Base-by-base conservation (phyloP, 805 yeast species). In the Cyberlindnera subsufficiens region DNA sequence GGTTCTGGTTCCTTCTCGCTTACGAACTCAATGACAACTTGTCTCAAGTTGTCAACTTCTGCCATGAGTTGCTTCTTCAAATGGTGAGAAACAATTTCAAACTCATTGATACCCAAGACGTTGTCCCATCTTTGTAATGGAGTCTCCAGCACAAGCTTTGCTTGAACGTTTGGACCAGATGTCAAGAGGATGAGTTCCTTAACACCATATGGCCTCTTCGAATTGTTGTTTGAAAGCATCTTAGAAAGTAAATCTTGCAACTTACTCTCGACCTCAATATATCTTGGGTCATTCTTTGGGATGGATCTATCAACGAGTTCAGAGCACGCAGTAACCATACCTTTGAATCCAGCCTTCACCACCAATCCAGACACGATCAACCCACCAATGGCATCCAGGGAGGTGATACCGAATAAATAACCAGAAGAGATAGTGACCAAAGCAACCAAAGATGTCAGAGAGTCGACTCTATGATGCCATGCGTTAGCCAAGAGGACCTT, bases 391-490 rank as follows among this genome's bases (percentile, higher is more conserved):
- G 97, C 86, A 61, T 93, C 99, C 42, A 93, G 66, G 81, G 96
- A 88, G 35, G 80, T 80, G 32, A 87, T 75, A 49, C 81, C 76
- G 48, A 89, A 75, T 46, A 87, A 69, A 52, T 85, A 82, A 30
- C 96, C 95, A 2, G 90, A 81, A 0, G 95, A 76, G 40, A 93
- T 93, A 1, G 98, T 89, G 4, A 80, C 75, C 17, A 91, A 73
- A 0, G 98, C 97, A 7, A 91, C 98, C 18, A 84, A 71, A 0
- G 97, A 87, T 1, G 98, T 95, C 53, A 93, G 62, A 1, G 96
- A 84, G 59, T 93, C 99, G 10, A 91, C 93, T 49, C 99, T 74
- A 60, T 93, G 99, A 62, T 93, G 99, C 98, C 99, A 93, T 3
- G 99, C 99, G 59, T 93, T 93, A 4, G 99, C 99, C 39, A 87